Conservation (phyloP, 257 asterid genomes). For the Solanum virginianum region DNA sequence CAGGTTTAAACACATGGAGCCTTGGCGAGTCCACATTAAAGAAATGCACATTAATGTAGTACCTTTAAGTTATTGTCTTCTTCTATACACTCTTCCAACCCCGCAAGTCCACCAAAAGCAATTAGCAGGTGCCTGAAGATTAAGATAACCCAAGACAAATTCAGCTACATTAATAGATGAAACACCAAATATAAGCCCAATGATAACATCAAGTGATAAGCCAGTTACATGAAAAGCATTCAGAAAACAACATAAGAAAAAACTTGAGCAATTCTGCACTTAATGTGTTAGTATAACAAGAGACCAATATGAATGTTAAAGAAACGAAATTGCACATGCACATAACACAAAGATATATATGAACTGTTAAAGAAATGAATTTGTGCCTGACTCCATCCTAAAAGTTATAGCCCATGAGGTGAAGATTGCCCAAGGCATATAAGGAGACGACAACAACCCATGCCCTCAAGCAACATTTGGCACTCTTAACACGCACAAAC, state of each 20-base stretch:
- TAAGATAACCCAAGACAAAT: neutral
- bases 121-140: conserved; percentile 71
- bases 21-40: neutral
- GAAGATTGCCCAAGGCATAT: neutral
- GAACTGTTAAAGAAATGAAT: neutral
- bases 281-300: neutral
- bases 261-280: neutral
- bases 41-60: neutral
- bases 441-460: neutral
- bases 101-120: conserved; percentile 98
- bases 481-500: neutral
- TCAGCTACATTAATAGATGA: neutral
- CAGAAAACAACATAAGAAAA: neutral
- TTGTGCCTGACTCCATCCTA: neutral
- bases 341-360: neutral
- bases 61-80: conserved; percentile 71
- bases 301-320: neutral
- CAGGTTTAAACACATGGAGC: neutral
- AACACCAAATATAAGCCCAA: neutral
- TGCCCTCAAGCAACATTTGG: neutral
- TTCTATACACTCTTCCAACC: conserved; percentile 91
- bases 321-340: neutral
- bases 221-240: neutral
- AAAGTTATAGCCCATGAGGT: neutral
- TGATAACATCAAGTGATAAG: neutral